Evolutionary conservation across 2,329 filamentous ascomycete species (phyloP), one percentile per base, ranked within the genome.

Genomic region (Claviceps sp.): DNA sequence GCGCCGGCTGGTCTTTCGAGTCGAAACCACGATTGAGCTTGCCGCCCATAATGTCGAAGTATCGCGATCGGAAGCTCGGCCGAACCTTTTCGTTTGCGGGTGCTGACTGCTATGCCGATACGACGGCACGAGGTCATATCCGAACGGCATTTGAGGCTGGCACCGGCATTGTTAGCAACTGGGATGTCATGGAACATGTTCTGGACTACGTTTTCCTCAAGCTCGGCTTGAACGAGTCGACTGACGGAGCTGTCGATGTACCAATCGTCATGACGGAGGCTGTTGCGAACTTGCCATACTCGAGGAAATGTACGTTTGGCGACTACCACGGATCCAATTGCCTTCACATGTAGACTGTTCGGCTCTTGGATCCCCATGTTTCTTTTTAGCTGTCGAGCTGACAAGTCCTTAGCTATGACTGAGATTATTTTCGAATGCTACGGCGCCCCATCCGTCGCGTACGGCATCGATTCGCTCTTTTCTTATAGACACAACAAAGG

Each of bases 371-470:
- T 13, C 17, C 41, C 11, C 30, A 11, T 34, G 30, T 1, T 34
- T 34, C n/a, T 17, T 42, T 16, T 38, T 45, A 22, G 34, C 4
- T 22, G 11, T n/a, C n/a, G 41, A 38, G 50, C 62, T 66, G 43
- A 64, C 19, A 26, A 16, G 14, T 42, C 24, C 17, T 50, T 58
- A 95, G 89, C 87, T 59, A 97, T 97, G 91, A 95, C 87, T 44
- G 93, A 98, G 64, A 91, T 97, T 52, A 74, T 98, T 11, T 98
- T 97, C 66, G 93, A 98, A 68, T 94, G 89, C 69, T 98, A 98
- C 67, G 81, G 82, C 54, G 90, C 87, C 11, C 91, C 93, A 0
- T 91, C 88, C 1, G 77, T 96, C 26, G 87, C 90, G 17, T 96
- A 93, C 68, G 93, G 93, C 50, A 90, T 98, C 70, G 93, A 98